Conservation (phyloP, 2,329 filamentous ascomycete species). For the Penicillium digitatum region DNA sequence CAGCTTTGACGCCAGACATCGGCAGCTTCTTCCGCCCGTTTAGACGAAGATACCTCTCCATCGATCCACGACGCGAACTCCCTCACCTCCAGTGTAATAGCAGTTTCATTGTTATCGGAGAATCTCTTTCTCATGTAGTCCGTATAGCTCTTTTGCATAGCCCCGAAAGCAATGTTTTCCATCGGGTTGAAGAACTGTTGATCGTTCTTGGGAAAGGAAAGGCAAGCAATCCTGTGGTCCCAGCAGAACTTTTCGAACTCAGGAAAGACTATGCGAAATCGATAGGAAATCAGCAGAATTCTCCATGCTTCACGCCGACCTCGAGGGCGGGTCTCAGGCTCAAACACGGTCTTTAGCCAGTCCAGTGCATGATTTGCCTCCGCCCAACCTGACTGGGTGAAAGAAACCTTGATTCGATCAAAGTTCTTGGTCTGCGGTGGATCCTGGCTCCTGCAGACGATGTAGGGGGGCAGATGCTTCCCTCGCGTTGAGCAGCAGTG, state of each 20-base stretch:
- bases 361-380: not conserved
- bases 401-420: not conserved
- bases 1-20: not conserved
- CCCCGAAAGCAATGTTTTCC: not conserved
- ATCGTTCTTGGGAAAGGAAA: not conserved
- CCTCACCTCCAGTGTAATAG: not conserved
- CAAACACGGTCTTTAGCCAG: not conserved
- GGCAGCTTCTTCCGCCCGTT: not conserved
- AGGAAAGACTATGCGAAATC: not conserved
- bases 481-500: constrained; percentile 1
- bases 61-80: not conserved
- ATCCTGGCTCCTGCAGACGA: not conserved
- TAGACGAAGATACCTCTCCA: not conserved
- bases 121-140: not conserved
- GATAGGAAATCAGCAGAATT: not conserved
- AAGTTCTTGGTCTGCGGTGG: not conserved
- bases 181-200: not conserved
- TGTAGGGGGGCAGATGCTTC: not conserved
- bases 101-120: not conserved
- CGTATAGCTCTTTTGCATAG: not conserved
- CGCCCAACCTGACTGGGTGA: not conserved
- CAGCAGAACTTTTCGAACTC: not conserved
- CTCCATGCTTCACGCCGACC: not conserved
- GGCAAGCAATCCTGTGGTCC: not conserved
- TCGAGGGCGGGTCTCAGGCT: not conserved